phyloP scores from a whole-genome alignment of 2,329 filamentous ascomycete species.

The Aspergillus carbonarius region DNA sequence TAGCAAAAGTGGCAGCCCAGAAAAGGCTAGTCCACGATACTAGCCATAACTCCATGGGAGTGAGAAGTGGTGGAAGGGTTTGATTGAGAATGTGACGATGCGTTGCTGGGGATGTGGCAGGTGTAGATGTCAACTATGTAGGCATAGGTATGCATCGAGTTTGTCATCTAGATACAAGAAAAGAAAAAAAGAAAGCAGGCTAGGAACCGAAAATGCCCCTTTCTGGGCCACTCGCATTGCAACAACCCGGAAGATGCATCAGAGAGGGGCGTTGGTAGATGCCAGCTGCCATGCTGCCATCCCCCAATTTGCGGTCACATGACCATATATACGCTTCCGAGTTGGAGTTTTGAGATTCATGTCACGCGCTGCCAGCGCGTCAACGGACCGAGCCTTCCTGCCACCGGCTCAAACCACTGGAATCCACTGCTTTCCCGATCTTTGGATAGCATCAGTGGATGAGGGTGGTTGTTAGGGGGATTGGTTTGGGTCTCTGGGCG shows the following conservation, averaged over 20 bases:
- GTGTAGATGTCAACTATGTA: background rate
- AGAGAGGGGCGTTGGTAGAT: too few relatives aligned
- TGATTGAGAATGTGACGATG: background rate
- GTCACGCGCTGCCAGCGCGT: background rate
- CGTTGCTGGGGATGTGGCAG: background rate
- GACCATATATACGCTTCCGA: too few relatives aligned
- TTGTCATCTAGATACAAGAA: too few relatives aligned
- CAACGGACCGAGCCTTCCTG: background rate
- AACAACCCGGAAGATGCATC: too few relatives aligned
- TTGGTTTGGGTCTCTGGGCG: background rate
- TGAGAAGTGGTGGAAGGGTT: background rate
- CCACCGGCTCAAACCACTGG: background rate
- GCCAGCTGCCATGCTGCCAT: too few relatives aligned
- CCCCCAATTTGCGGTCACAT: too few relatives aligned
- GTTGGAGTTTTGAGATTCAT: background rate
- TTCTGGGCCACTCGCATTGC: too few relatives aligned
- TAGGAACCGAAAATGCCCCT: too few relatives aligned
- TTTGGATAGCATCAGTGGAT: background rate
- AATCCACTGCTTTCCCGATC: background rate
- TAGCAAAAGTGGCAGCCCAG: background rate
- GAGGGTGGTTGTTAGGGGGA: background rate
- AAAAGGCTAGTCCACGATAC: background rate
- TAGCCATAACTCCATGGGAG: constrained; percentile 1
- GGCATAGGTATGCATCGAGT: too few relatives aligned
- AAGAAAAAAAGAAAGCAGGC: too few relatives aligned